phyloP scores from a whole-genome alignment of 1,284 basidiomycete species.

The Cystobasidium slooffiae region DNA sequence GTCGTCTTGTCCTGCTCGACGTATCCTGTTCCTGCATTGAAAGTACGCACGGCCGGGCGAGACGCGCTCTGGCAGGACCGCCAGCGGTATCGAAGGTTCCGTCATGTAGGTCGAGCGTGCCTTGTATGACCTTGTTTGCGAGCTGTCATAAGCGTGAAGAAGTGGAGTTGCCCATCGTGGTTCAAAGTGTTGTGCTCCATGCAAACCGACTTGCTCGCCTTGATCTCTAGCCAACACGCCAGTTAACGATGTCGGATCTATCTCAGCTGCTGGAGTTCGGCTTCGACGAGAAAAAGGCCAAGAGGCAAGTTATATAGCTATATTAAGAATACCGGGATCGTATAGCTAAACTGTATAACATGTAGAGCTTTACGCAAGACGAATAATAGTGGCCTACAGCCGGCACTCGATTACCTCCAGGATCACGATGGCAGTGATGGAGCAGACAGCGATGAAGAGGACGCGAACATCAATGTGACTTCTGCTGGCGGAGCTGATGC shows the following conservation, averaged over 20 bases:
- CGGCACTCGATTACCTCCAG: slow-evolving; percentile 46
- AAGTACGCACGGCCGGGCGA: slow-evolving; percentile 38
- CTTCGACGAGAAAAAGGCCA: slow-evolving; percentile 36
- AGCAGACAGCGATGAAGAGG: slow-evolving; percentile 37
- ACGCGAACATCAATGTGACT: background rate
- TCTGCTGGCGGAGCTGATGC: slow-evolving; percentile 8
- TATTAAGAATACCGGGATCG: background rate
- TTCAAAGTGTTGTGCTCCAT: background rate
- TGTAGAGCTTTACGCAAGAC: slow-evolving; percentile 43
- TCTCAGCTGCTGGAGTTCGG: slow-evolving; percentile 36
- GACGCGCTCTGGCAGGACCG: slow-evolving; percentile 16
- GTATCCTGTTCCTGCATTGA: slow-evolving; percentile 13
- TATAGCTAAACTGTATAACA: background rate
- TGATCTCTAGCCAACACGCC: background rate
- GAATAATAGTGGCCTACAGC: slow-evolving; percentile 46
- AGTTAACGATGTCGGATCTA: slow-evolving; percentile 23
- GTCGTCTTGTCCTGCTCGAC: background rate
- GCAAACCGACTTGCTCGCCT: background rate
- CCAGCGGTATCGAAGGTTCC: slow-evolving; percentile 10
- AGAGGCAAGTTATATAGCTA: slow-evolving; percentile 13
- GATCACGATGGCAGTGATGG: slow-evolving; percentile 39
- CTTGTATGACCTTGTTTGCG: too few species aligned
- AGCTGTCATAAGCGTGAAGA: background rate
- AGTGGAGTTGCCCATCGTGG: background rate
- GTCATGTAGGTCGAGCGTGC: background rate